Conservation (phyloP, 495 filamentous ascomycete species). For the Podospora didyma region DNA sequence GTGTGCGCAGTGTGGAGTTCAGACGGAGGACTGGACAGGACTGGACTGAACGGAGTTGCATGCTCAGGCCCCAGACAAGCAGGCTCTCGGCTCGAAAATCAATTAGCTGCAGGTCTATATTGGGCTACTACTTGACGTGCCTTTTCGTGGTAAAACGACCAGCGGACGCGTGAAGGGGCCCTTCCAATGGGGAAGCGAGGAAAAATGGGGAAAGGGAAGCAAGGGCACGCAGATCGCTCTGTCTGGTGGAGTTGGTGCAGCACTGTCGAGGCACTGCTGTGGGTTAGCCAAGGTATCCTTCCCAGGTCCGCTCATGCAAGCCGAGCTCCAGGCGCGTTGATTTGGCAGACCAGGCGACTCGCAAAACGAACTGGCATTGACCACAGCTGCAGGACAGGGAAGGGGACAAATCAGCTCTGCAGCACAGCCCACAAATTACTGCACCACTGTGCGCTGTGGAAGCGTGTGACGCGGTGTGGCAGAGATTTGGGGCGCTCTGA, state of each 20-base stretch:
- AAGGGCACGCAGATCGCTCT: not conserved
- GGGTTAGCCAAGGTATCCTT: not conserved
- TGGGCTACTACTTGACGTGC: constrained; percentile 24
- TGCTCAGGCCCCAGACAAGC: constrained; percentile 30
- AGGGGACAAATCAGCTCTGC: constrained; percentile 9
- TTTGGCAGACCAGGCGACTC: constrained; percentile 7
- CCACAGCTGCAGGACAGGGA: constrained; percentile 1
- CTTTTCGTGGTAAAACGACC: constrained; percentile 32
- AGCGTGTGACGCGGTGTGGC: constrained; percentile 9
- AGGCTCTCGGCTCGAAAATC: constrained; percentile 11
- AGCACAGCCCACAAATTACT: constrained; percentile 5
- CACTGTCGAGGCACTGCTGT: not conserved
- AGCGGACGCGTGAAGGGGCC: constrained; percentile 19
- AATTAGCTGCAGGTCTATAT: constrained; percentile 18
- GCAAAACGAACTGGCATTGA: not conserved
- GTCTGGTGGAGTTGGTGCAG: not conserved
- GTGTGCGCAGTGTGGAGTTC: constrained; percentile 23
- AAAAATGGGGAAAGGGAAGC: constrained; percentile 1
- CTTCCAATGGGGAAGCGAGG: constrained; percentile 16
- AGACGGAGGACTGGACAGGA: too few species aligned
- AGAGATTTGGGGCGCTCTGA: constrained; percentile 1
- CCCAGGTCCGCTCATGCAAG: constrained; percentile 8
- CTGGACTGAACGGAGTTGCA: constrained; percentile 8
- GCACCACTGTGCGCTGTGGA: not conserved
- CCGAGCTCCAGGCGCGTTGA: constrained; percentile 8